These are phyloP conservation scores for Striga asiatica DNA, from an alignment of 257 asterid species.

Conservation along the genomic window DNA sequence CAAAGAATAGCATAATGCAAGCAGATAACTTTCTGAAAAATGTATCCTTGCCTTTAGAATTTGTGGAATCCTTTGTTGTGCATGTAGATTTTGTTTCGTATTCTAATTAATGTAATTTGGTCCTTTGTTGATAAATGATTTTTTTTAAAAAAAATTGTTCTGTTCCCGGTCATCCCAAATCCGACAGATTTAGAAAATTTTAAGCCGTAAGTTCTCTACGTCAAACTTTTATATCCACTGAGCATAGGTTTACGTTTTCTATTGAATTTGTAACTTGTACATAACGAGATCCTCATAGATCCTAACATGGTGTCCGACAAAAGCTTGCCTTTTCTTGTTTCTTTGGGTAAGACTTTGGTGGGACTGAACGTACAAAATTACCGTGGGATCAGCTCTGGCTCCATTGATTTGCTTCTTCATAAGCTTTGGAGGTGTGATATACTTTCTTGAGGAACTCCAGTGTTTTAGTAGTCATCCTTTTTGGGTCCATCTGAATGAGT, in stretches of 20 bases:
- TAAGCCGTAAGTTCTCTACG: too few relatives aligned
- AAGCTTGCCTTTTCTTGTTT: slow-evolving; percentile 38
- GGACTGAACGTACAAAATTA: slow-evolving; percentile 67
- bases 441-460: slow-evolving; percentile 30
- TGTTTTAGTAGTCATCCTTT: slow-evolving; percentile 5
- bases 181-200: too few relatives aligned
- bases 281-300: too few relatives aligned
- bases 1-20: background rate
- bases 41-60: slow-evolving; percentile 32
- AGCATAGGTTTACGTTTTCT: too few relatives aligned
- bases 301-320: slow-evolving; percentile 35
- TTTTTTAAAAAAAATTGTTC: background rate
- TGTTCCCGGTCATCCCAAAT: too few relatives aligned
- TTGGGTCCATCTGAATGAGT: slow-evolving; percentile 34
- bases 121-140: background rate
- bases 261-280: too few relatives aligned
- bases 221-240: too few relatives aligned
- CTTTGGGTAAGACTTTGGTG: slow-evolving; percentile 37
- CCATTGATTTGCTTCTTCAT: slow-evolving; percentile 41
- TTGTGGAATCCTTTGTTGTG: slow-evolving; percentile 65
- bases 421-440: slow-evolving; percentile 64
- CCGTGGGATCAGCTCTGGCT: slow-evolving; percentile 30
- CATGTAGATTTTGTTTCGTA: slow-evolving; percentile 45
- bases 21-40: background rate
- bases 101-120: background rate